A percentile compares a stretch with the other conserved stretches of the same genome.
Conservation (phyloP, 2,329 filamentous ascomycete species). For the Talaromyces sp. region DNA sequence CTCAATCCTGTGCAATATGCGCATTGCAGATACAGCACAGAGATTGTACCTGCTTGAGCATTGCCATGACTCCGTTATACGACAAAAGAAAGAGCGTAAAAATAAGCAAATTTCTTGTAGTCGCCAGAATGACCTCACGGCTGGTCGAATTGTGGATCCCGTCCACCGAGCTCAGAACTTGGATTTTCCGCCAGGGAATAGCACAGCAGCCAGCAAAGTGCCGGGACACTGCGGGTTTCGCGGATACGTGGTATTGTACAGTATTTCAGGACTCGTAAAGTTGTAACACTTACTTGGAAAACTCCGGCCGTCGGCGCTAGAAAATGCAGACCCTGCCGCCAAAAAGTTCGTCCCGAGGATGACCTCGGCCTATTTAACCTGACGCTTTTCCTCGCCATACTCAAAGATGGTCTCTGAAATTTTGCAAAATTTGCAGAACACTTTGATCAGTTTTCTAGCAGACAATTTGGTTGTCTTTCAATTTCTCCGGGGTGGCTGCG, state of each 20-base stretch:
- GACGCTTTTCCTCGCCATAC: neutral
- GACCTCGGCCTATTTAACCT: conserved; percentile 10
- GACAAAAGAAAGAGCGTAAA: neutral
- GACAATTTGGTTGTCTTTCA: too few species aligned
- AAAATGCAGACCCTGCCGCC: neutral
- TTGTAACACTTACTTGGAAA: neutral
- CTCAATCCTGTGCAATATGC: neutral
- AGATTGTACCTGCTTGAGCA: neutral
- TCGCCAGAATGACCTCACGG: conserved; percentile 12
- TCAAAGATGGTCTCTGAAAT: neutral
- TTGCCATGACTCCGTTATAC: neutral
- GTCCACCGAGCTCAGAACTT: conserved; percentile 3
- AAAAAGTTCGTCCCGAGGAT: neutral
- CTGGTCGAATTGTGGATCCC: conserved; percentile 19
- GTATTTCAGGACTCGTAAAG: neutral
- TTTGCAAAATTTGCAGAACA: neutral
- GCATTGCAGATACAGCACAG: neutral
- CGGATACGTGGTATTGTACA: conserved; percentile 5
- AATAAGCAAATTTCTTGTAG: neutral
- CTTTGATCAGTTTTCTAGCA: neutral
- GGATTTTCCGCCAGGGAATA: neutral
- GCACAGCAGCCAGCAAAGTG: neutral
- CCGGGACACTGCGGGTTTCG: conserved; percentile 7
- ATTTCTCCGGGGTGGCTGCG: neutral
- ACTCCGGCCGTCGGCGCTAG: conserved; percentile 2